Base-by-base conservation (phyloP, 768 basidiomycete species). In the Russula griseocarnosa region DNA sequence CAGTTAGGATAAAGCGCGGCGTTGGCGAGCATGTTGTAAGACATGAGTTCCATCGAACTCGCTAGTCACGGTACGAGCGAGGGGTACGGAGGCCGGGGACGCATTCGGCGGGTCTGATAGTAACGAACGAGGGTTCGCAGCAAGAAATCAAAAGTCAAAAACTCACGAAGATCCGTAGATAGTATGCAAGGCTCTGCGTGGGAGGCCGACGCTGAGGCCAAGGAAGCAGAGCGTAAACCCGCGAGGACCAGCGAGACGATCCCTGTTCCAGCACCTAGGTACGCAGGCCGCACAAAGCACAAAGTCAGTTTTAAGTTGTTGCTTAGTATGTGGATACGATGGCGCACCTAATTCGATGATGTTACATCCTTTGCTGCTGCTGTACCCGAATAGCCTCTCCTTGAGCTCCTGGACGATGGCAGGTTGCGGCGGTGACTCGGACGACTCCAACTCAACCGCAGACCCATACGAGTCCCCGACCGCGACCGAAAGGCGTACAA, bases 231-330 rank as follows among this genome's bases (percentile, higher is more conserved):
- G 47, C 85, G 79, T 11, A 91, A 71, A 3, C 82, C 79, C 1
- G 84, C 82, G 0, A 95, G 71, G 7, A 81, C 79, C 20, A 94
- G 74, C 0, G 90, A 83, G 14, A 92, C 88, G 8, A 96, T 81
- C 22, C 94, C 94, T 0, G 88, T 94, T 8, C 94, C 94, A 14
- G 91, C 83, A 32, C 94, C 94, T 91, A 61, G 44, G 44, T 10
- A 46, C 20, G 9, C 20, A 9, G 32, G 2, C 10, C 10, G 14
- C 22, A 49, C 47, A 24, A 18, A 13, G 14, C 22, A 49, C 47
- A 24, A 18, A 13, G 47, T 49, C 47, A 49, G 47, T 47, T 22
- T 9, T 4, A 22, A 34, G 10, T 34, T 32, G 30, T 34, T 34
- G 34, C 34, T 34, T 34, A 34, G 3, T 5, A 40, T 4, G 61